Percentiles rank a stretch among this genome's conserved stretches.
Evolutionary conservation across 2,329 filamentous ascomycete species (phyloP).

Genomic region (Fusarium domesticum): DNA sequence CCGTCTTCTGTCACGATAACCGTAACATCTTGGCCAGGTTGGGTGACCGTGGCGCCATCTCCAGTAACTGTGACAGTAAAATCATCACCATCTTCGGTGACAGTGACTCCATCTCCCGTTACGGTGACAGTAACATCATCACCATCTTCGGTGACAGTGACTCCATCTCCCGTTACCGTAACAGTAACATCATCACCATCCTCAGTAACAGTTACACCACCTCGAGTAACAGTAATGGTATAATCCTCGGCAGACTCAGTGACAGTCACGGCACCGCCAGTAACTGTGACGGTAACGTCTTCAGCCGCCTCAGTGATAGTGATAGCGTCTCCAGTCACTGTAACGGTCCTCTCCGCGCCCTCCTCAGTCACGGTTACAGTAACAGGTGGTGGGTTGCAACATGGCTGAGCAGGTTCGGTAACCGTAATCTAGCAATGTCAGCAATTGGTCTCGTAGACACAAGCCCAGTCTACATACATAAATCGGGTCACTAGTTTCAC

Average conservation of each 20-base stretch:
- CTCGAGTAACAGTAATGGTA: constrained; percentile 4
- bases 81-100: constrained; percentile 2
- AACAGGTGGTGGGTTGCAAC: not conserved
- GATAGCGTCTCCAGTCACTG: constrained; percentile 1
- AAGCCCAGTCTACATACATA: no score
- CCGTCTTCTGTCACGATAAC: constrained; percentile 10
- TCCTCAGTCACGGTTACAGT: constrained; percentile 5
- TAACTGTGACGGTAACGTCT: constrained; percentile 3
- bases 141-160: not conserved
- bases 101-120: not conserved
- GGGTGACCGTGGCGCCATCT: not conserved
- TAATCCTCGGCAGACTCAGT: not conserved
- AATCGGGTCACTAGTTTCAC: not conserved
- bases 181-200: constrained; percentile 9
- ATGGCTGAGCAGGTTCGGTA: no score
- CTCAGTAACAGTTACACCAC: constrained; percentile 3
- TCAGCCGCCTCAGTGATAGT: constrained; percentile 3
- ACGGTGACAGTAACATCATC: not conserved
- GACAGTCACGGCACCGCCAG: constrained; percentile 2
- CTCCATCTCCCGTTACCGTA: not conserved
- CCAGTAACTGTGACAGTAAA: not conserved
- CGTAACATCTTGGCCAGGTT: not conserved
- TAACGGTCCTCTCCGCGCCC: constrained; percentile 1
- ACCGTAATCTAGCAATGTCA: no score
- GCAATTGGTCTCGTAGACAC: no score